Conservation (phyloP, 2,329 filamentous ascomycete species). For the Penicillium sp. region DNA sequence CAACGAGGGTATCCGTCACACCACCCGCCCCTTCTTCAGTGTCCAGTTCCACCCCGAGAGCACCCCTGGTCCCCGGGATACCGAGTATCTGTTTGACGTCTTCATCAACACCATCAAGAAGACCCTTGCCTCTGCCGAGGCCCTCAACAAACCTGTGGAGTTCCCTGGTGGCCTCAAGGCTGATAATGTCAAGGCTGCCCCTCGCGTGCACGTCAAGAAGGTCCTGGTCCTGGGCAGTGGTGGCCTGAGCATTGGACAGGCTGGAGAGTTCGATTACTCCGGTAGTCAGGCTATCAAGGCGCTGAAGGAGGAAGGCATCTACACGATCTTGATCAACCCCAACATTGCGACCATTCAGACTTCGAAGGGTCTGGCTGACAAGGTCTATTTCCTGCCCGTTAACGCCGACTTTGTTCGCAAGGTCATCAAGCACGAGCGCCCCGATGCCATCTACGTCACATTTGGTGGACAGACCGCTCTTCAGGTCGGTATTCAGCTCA, state of each 20-base stretch:
- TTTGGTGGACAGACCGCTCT: slow-evolving; percentile 97
- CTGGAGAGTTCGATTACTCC: slow-evolving; percentile 98
- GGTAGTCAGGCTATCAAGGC: slow-evolving; percentile 98
- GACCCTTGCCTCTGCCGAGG: slow-evolving; percentile 64
- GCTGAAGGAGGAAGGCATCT: slow-evolving; percentile 94
- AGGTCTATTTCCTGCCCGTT: slow-evolving; percentile 97
- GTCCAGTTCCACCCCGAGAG: slow-evolving; percentile 99
- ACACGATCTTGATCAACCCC: slow-evolving; percentile 96
- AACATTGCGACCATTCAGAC: slow-evolving; percentile 99
- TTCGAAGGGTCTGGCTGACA: slow-evolving; percentile 94
- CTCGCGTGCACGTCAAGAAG: slow-evolving; percentile 85
- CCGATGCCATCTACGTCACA: slow-evolving; percentile 95
- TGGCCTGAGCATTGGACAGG: slow-evolving; percentile 94
- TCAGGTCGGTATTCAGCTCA: slow-evolving; percentile 94
- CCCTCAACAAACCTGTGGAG: slow-evolving; percentile 69
- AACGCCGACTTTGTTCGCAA: slow-evolving; percentile 97
- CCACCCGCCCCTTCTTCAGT: slow-evolving; percentile 86
- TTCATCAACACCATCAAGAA: slow-evolving; percentile 83
- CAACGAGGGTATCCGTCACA: slow-evolving; percentile 95
- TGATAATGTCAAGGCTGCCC: slow-evolving; percentile 74
- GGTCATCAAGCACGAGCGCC: slow-evolving; percentile 90
- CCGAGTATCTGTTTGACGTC: slow-evolving; percentile 94
- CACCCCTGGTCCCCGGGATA: slow-evolving; percentile 90
- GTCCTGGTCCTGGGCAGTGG: slow-evolving; percentile 91
- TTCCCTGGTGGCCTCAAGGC: slow-evolving; percentile 83